Conservation (phyloP, 176 grass and related monocot genomes). For the Cenchrus fungigraminus region DNA sequence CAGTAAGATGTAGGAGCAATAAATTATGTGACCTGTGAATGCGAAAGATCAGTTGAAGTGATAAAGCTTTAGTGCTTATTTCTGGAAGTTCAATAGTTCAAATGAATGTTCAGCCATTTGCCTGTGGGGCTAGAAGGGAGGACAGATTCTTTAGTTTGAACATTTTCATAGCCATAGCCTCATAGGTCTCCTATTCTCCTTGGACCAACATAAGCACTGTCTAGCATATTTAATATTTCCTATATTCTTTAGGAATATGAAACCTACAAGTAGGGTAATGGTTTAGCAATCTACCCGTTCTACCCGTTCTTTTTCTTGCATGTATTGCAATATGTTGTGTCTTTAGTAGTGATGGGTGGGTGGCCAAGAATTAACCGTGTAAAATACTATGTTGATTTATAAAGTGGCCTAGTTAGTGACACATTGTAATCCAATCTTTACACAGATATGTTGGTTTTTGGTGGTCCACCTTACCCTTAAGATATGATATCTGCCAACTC, state of each 20-base stretch:
- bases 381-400: constrained; percentile 40
- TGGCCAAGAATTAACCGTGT: constrained; percentile 24
- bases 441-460: constrained; percentile 29
- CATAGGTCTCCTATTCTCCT: constrained; percentile 47
- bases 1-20: constrained; percentile 31
- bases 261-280: constrained; percentile 31
- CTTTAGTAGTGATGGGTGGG: constrained; percentile 31
- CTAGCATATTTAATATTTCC: constrained; percentile 26
- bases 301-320: constrained; percentile 28
- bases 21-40: constrained; percentile 47
- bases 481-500: constrained; percentile 43
- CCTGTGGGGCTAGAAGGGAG: constrained; percentile 31
- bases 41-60: constrained; percentile 30
- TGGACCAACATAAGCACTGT: constrained; percentile 35
- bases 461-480: constrained; percentile 27
- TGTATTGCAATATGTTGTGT: constrained; percentile 8
- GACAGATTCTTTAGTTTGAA: constrained; percentile 47
- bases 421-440: constrained; percentile 43
- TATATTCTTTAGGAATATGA: constrained; percentile 38
- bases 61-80: constrained; percentile 45
- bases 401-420: constrained; percentile 33
- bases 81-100: constrained; percentile 32
- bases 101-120: constrained; percentile 38
- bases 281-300: constrained; percentile 15
- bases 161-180: constrained; percentile 36